These are phyloP conservation scores for Xylaria multiplex DNA, from an alignment of 2,329 filamentous ascomycete genomes.

Conservation along the genomic window DNA sequence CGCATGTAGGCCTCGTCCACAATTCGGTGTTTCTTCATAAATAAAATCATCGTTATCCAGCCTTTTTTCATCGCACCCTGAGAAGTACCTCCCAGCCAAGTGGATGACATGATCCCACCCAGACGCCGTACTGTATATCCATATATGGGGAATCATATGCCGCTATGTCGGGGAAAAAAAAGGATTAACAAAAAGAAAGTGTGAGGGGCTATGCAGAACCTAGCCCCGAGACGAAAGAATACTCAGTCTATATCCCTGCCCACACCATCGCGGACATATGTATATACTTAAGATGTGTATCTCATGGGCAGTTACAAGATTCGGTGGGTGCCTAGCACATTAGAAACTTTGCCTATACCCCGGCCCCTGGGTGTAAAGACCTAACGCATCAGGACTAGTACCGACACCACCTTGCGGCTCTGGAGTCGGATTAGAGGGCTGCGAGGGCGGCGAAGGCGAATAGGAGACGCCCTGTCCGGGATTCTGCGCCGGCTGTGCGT, in stretches of 20 bases:
- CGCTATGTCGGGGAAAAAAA: conserved; percentile 4
- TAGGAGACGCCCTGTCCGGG: neutral
- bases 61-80: conserved; percentile 1
- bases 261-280: too few relatives aligned
- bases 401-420: neutral
- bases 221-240: neutral
- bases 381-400: conserved; percentile 19
- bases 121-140: conserved; percentile 25
- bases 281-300: neutral
- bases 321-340: neutral
- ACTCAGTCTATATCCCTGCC: too few relatives aligned
- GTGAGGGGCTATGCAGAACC: neutral
- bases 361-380: conserved; percentile 30
- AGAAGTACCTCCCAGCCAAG: conserved; percentile 4
- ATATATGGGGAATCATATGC: conserved; percentile 6
- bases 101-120: neutral
- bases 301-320: neutral
- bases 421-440: neutral
- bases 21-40: neutral
- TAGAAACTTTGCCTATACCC: conserved; percentile 36
- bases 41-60: conserved; percentile 22
- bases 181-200: neutral
- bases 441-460: conserved; percentile 1
- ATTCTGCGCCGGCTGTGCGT: conserved; percentile 23
- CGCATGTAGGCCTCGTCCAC: neutral